Evolutionary conservation across 2,329 filamentous ascomycete genomes (phyloP).

Genomic region (Fusarium sp.): DNA sequence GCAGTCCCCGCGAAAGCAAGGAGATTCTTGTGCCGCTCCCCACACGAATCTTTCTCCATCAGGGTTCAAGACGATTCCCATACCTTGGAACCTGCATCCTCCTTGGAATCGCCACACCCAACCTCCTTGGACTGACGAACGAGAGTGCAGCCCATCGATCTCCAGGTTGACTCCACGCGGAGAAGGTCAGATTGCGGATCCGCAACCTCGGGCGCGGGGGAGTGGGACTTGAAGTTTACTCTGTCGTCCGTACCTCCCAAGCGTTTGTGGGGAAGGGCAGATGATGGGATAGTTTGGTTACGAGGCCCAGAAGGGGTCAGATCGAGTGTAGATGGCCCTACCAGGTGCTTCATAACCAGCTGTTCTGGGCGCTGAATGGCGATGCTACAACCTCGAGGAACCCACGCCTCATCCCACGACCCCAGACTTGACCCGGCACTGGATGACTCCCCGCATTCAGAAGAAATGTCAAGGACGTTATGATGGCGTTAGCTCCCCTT

Average conservation of each 20-base stretch:
- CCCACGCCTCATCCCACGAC: conserved; percentile 4
- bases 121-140: background rate
- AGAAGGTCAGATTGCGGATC: conserved; percentile 28
- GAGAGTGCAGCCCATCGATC: conserved; percentile 3
- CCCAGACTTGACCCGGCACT: conserved; percentile 21
- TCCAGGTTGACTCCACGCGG: conserved; percentile 14
- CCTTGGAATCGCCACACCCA: conserved; percentile 39
- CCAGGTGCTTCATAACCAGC: background rate
- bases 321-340: background rate
- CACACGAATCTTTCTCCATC: background rate
- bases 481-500: conserved; percentile 18
- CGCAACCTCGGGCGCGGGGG: conserved; percentile 27
- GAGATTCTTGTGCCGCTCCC: background rate
- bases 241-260: background rate
- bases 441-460: conserved; percentile 29
- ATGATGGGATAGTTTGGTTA: background rate
- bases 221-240: conserved; percentile 16
- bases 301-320: background rate
- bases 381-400: background rate
- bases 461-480: conserved; percentile 14
- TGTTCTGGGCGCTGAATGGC: background rate
- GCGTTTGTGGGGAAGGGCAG: background rate
- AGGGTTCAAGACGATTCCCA: background rate
- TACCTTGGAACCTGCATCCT: background rate
- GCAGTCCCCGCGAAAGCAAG: too few relatives aligned